Evolutionary conservation across 371 early-diverging fungal species (phyloP).

Genomic region (Phascolomyces articulosus): DNA sequence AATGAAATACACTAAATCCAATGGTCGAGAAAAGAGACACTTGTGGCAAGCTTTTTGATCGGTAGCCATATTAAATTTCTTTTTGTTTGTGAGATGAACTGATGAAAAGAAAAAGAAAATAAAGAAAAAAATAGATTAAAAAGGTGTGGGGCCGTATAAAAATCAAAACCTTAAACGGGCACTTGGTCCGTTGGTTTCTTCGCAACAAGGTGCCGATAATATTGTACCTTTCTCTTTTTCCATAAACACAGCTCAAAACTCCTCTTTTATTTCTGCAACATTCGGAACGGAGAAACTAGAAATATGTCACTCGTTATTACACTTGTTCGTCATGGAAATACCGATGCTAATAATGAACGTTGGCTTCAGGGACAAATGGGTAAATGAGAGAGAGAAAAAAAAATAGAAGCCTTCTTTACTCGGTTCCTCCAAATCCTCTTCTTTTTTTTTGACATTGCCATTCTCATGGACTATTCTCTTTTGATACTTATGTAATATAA

Average conservation of each 20-base stretch:
- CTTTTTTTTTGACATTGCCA: no score
- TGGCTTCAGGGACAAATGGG: conserved; percentile 50
- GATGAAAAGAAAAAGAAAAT: neutral
- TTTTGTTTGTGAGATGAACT: neutral
- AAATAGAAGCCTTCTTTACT: no score
- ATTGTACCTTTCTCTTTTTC: no score
- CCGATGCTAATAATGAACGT: conserved; percentile 45
- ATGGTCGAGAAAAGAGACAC: conserved; percentile 28
- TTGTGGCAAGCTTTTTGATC: neutral
- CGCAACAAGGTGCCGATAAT: no score
- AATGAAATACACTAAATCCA: conserved; percentile 55
- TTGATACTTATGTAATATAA: neutral
- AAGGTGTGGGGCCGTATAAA: neutral
- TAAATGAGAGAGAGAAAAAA: conserved; percentile 15
- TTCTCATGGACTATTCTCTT: no score
- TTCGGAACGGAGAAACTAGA: no score
- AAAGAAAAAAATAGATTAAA: neutral
- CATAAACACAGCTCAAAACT: no score
- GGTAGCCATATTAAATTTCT: neutral
- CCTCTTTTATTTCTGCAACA: no score
- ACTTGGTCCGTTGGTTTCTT: neutral
- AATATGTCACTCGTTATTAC: conserved; percentile 30
- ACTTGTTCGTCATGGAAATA: conserved; percentile 50
- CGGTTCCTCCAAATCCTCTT: no score
- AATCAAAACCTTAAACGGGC: neutral